Evolutionary conservation across 2,329 filamentous ascomycete genomes (phyloP), one percentile per base, ranked within the genome.

Genomic region (Ophiostoma piceae): DNA sequence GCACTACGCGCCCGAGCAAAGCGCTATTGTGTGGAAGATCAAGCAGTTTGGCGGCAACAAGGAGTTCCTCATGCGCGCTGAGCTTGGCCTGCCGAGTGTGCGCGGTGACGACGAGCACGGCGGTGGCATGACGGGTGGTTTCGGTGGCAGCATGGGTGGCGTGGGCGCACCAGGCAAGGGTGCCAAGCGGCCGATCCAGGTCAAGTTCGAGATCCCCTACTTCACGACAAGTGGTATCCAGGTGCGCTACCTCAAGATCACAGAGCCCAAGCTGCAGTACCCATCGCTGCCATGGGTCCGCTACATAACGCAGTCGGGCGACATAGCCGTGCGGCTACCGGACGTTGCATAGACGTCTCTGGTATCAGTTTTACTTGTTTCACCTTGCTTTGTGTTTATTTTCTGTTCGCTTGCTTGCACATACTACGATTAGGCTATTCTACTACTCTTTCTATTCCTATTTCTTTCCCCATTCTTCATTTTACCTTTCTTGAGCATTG

Each of bases 121-220:
- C 57, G 94, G 94, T 73, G 94, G 94, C 73, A 98, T 98, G 94
- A 98, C 94, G 74, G 94, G 94, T 76, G 94, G 94, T 0, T 97
- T 97, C 76, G 94, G 94, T 73, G 94, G 94, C 26, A 97, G 92
- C 78, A 97, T 97, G 94, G 94, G 94, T 71, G 94, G 94, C 73
- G 87, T 95, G 37, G 88, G 86, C n/a, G 85, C 88, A 4, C 79
- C 81, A 26, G 89, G 88, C 71, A 98, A 98, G 82, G 92, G 92
- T 26, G 87, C 87, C 70, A 99, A 98, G 85, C 84, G 95, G 75
- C 95, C 95, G 0, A 99, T 99, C 77, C 94, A 94, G 79, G 95
- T 99, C 82, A 99, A 99, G 83, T 99, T 99, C 79, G 95, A 99
- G 83, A 99, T 99, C 77, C 95, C 95, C n/a, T 99, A 99, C 82